A percentile compares a stretch with the other conserved stretches of the same genome.
Conservation (phyloP, 225 moss, liverwort and hornwort genomes). For the Straminergon stramineum region DNA sequence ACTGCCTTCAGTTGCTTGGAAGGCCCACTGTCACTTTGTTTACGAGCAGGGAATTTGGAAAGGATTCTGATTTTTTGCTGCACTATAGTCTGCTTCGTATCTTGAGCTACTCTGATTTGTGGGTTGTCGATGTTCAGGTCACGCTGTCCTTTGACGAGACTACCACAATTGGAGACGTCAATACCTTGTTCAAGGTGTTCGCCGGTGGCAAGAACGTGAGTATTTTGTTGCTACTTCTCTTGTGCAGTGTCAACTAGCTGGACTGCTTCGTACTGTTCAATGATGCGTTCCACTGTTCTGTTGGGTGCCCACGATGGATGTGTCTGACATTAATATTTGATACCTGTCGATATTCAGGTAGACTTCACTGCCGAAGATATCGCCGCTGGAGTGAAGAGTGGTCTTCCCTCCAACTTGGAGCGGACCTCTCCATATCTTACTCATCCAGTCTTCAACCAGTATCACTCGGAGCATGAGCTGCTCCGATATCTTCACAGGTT, state of each 20-base stretch:
- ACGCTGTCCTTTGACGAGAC: conserved; percentile 93
- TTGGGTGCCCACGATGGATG: not conserved
- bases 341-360: conserved; percentile 26
- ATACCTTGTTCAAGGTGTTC: conserved; percentile 66
- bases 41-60: not conserved
- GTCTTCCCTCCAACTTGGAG: conserved; percentile 47
- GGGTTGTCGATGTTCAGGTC: conserved; percentile 25
- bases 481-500: conserved; percentile 77
- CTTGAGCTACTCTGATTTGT: not conserved
- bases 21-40: not conserved
- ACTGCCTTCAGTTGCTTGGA: not conserved
- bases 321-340: not conserved
- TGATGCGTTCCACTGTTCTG: not conserved
- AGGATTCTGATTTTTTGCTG: not conserved
- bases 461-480: conserved; percentile 97
- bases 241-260: not conserved
- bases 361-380: conserved; percentile 76
- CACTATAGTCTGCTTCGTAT: not conserved
- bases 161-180: conserved; percentile 60
- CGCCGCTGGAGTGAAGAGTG: conserved; percentile 46
- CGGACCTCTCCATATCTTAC: conserved; percentile 71
- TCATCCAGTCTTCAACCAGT: conserved; percentile 85
- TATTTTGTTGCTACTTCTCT: not conserved
- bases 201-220: conserved; percentile 85
- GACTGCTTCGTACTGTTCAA: not conserved